Evolutionary conservation across 2,329 filamentous ascomycete genomes (phyloP).

Genomic region (Fusarium cicatricum): DNA sequence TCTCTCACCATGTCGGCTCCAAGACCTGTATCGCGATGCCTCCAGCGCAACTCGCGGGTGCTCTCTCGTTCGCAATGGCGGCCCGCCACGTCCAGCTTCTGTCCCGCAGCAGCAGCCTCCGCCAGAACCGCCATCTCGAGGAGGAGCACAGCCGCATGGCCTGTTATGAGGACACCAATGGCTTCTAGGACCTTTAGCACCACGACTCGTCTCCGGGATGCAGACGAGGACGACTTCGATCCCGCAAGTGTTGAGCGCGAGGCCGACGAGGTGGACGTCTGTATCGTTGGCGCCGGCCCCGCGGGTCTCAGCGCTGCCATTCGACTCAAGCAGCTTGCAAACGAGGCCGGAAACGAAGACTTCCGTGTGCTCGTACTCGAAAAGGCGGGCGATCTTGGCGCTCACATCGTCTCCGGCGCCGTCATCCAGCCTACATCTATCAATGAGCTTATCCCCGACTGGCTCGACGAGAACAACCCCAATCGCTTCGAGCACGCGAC

Average conservation of each 20-base stretch:
- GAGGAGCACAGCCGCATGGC: conserved; percentile 27
- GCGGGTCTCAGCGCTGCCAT: conserved; percentile 94
- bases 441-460: conserved; percentile 91
- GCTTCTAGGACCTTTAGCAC: conserved; percentile 50
- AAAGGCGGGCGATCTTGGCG: conserved; percentile 93
- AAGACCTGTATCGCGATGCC: conserved; percentile 50
- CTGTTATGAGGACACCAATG: conserved; percentile 32
- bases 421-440: conserved; percentile 91
- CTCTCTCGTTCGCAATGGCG: conserved; percentile 43
- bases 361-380: conserved; percentile 93
- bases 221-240: conserved; percentile 67
- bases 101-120: conserved; percentile 35
- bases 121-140: conserved; percentile 18
- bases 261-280: conserved; percentile 93
- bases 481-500: conserved; percentile 88
- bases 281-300: conserved; percentile 95
- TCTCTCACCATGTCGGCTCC: conserved; percentile 46
- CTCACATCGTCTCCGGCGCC: conserved; percentile 94
- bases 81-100: conserved; percentile 36
- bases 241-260: conserved; percentile 80
- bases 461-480: conserved; percentile 88
- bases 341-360: conserved; percentile 92
- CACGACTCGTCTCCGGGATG: conserved; percentile 35
- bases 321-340: conserved; percentile 92
- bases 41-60: conserved; percentile 49